Evolutionary conservation across 805 yeast genomes (phyloP).

Genomic region (Nakazawaea molendinolei): DNA sequence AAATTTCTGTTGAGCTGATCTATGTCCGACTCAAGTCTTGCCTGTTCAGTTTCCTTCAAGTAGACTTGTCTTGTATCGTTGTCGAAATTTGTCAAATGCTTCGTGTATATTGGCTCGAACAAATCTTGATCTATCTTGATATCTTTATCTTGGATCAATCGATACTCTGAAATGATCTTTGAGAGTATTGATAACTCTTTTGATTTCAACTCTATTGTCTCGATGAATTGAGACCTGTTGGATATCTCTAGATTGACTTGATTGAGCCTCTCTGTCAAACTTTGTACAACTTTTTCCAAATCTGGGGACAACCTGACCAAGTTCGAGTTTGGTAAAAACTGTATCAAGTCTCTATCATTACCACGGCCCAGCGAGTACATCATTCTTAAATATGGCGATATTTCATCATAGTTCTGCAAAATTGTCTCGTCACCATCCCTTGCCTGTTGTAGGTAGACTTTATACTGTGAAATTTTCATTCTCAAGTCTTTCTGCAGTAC

Average conservation of each 20-base stretch:
- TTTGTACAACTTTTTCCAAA: constrained; percentile 24
- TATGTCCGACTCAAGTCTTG: constrained; percentile 31
- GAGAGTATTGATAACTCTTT: constrained; percentile 44
- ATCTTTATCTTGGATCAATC: constrained; percentile 18
- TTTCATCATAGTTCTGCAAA: constrained; percentile 35
- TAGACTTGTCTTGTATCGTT: constrained; percentile 43
- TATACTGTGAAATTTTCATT: constrained; percentile 36
- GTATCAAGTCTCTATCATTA: constrained; percentile 27
- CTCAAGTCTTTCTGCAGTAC: constrained; percentile 35
- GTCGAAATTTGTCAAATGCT: constrained; percentile 40
- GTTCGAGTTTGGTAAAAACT: constrained; percentile 34
- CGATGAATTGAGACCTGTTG: constrained; percentile 33
- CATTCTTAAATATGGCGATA: constrained; percentile 38
- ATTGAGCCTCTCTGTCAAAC: constrained; percentile 29
- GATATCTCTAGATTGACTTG: constrained; percentile 25
- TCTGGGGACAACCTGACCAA: constrained; percentile 29
- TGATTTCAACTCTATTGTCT: constrained; percentile 37
- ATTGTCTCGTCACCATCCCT: constrained; percentile 53
- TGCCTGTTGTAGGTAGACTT: constrained; percentile 49
- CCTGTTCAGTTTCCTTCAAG: constrained; percentile 31
- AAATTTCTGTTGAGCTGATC: constrained; percentile 27
- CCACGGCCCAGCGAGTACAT: constrained; percentile 22
- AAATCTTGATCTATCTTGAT: constrained; percentile 20
- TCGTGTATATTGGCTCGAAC: constrained; percentile 31
- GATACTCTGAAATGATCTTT: constrained; percentile 42